Evolutionary conservation across 208 protist species (phyloP).

Genomic region (Crithidia thermophila): DNA sequence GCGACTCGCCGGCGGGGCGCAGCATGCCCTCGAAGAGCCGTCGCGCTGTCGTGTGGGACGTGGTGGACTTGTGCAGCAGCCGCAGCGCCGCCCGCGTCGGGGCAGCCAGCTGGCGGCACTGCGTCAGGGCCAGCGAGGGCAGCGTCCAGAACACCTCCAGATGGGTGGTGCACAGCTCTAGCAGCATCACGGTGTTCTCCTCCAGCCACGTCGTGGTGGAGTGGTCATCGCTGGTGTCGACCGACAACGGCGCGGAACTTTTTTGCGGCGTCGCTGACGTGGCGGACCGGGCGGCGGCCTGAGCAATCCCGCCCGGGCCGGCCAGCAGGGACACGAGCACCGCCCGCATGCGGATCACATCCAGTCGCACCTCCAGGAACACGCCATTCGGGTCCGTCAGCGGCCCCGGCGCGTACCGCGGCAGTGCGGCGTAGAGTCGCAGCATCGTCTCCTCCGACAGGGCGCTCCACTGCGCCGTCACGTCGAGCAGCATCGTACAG

Average conservation of each 20-base stretch:
- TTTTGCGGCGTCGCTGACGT: background rate
- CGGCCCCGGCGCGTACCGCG: conserved; percentile 17
- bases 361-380: conserved; percentile 56
- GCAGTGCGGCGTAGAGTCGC: conserved; percentile 26
- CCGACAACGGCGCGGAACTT: background rate
- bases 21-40: conserved; percentile 22
- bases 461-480: conserved; percentile 24
- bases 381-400: conserved; percentile 66
- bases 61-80: conserved; percentile 13
- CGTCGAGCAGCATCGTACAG: conserved; percentile 37
- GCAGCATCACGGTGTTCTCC: conserved; percentile 35
- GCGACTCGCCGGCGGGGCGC: background rate
- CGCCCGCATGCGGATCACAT: conserved; percentile 35
- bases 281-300: conserved; percentile 4
- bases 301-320: conserved; percentile 9
- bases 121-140: conserved; percentile 26
- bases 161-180: conserved; percentile 38
- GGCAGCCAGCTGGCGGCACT: conserved; percentile 21
- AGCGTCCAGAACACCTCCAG: conserved; percentile 47
- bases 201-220: conserved; percentile 27
- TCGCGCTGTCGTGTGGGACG: conserved; percentile 12
- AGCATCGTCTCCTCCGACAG: conserved; percentile 34
- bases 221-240: background rate
- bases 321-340: conserved; percentile 49
- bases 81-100: conserved; percentile 18